phyloP scores from a whole-genome alignment of 306 rosid species.

The Ammopiptanthus mongolicus region DNA sequence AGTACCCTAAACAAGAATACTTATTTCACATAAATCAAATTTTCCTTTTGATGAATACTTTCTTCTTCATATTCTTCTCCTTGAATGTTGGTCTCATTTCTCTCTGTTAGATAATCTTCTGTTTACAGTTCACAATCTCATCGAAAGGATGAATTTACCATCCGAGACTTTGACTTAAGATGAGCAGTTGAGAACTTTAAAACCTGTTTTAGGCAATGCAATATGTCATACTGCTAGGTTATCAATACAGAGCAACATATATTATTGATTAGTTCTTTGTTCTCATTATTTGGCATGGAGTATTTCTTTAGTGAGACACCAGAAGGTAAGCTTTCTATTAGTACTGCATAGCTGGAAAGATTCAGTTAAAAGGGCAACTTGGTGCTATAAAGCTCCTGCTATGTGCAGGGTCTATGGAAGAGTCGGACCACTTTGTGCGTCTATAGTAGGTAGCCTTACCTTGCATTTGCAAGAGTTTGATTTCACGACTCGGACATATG shows the following conservation, averaged over 20 bases:
- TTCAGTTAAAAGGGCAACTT: not conserved
- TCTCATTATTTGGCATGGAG: not conserved
- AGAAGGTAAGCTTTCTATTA: not conserved
- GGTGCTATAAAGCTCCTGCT: too few relatives aligned
- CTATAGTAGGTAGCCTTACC: too few relatives aligned
- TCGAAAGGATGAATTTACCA: not conserved
- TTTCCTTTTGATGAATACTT: not conserved
- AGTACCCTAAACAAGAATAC: not conserved
- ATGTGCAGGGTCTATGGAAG: too few relatives aligned
- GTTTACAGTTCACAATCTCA: not conserved
- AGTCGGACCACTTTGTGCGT: too few relatives aligned
- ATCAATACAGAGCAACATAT: not conserved
- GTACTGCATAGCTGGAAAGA: not conserved
- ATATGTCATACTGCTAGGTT: not conserved
- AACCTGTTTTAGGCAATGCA: conserved; percentile 5
- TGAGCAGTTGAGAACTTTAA: not conserved
- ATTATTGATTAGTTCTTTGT: not conserved
- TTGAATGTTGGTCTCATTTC: too few relatives aligned
- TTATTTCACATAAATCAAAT: not conserved
- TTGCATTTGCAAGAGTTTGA: too few relatives aligned
- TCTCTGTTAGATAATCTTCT: too few relatives aligned
- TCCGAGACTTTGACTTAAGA: not conserved
- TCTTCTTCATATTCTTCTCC: not conserved
- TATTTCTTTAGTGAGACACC: not conserved
- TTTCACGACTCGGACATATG: too few relatives aligned